Evolutionary conservation across 768 basidiomycete genomes (phyloP).

Genomic region (Amanita exitialis): DNA sequence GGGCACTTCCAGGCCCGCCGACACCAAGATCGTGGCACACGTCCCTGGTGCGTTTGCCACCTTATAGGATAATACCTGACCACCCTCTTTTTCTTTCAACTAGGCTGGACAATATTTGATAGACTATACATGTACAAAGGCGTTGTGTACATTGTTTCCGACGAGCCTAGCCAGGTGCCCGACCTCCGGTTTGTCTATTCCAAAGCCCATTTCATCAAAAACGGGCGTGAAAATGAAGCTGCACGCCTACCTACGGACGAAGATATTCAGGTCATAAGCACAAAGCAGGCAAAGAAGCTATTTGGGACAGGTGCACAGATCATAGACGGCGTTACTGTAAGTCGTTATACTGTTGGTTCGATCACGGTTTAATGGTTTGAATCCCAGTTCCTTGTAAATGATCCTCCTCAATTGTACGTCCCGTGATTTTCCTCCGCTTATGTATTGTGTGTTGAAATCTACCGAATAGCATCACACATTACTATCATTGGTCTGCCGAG

Average conservation of each 20-base stretch:
- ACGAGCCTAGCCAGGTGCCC: conserved; percentile 59
- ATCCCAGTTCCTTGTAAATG: conserved; percentile 68
- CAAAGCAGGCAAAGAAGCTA: conserved; percentile 50
- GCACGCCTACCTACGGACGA: conserved; percentile 65
- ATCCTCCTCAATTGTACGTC: conserved; percentile 72
- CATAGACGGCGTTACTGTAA: conserved; percentile 70
- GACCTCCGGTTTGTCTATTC: conserved; percentile 62
- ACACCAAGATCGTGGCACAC: conserved; percentile 65
- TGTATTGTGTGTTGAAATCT: neutral
- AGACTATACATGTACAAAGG: conserved; percentile 75
- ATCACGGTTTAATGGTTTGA: neutral
- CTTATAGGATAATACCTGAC: neutral
- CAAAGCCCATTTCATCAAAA: conserved; percentile 48
- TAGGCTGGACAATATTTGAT: conserved; percentile 90
- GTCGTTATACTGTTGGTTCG: conserved; percentile 7
- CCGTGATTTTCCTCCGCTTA: neutral
- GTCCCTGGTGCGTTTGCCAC: conserved; percentile 43
- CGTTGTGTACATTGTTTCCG: conserved; percentile 72
- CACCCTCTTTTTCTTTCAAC: neutral
- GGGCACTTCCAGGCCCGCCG: conserved; percentile 24
- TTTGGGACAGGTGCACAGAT: conserved; percentile 68
- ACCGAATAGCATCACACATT: conserved; percentile 65
- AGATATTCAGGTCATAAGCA: conserved; percentile 69
- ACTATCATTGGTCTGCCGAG: conserved; percentile 92
- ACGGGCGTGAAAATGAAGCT: conserved; percentile 42